Evolutionary conservation across 768 basidiomycete genomes (phyloP).

Genomic region (Russula vinacea): DNA sequence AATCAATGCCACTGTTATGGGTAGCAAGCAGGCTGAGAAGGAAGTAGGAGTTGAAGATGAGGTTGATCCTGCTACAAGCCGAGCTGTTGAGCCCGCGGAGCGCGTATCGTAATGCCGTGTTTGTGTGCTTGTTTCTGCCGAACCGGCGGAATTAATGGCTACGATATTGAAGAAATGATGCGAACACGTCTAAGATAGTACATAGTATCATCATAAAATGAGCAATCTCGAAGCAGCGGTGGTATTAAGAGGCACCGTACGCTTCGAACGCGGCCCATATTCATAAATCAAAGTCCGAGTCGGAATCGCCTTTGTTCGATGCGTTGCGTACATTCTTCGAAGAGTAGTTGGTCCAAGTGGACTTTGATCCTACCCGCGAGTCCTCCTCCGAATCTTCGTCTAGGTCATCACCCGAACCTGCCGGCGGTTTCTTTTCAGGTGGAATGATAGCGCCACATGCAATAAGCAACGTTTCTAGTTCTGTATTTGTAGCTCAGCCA

Average conservation of each 20-base stretch:
- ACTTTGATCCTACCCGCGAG: constrained; percentile 55
- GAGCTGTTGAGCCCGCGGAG: constrained; percentile 33
- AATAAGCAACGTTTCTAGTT: constrained; percentile 68
- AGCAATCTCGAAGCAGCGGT: neutral
- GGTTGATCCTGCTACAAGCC: constrained; percentile 11
- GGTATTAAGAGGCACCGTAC: neutral
- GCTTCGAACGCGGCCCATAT: neutral
- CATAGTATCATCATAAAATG: neutral
- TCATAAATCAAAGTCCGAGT: constrained; percentile 66
- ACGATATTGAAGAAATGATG: constrained; percentile 25
- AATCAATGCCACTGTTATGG: constrained; percentile 71
- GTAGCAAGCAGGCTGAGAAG: constrained; percentile 56
- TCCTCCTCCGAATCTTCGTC: constrained; percentile 49
- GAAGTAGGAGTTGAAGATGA: constrained; percentile 40
- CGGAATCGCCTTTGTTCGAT: constrained; percentile 60
- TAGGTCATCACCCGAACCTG: constrained; percentile 35
- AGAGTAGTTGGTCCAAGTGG: constrained; percentile 52
- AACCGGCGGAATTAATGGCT: constrained; percentile 10
- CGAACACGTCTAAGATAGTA: neutral
- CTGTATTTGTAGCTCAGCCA: constrained; percentile 37
- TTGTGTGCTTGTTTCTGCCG: neutral
- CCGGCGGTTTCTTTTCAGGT: constrained; percentile 42
- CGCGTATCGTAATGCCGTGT: constrained; percentile 34
- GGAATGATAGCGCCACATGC: constrained; percentile 63
- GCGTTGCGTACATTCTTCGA: constrained; percentile 55